phyloP scores from a whole-genome alignment of 2,329 filamentous ascomycete species.

The Nothophaeocryptopus gaeumannii region DNA sequence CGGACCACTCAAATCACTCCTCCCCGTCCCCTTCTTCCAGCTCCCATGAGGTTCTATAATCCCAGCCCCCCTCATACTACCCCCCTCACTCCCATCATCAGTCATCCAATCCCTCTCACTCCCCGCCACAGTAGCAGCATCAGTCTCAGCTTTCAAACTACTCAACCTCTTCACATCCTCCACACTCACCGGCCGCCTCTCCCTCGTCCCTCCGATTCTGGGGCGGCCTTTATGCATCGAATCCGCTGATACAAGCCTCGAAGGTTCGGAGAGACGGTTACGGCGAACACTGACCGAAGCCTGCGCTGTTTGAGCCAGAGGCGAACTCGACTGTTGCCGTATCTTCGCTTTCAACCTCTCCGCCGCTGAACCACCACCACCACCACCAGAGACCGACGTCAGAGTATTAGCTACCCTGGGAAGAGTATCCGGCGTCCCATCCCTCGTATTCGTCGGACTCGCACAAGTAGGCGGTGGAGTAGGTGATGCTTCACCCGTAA shows the following conservation, averaged over 20 bases:
- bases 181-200: slow-evolving; percentile 23
- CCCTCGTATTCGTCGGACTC: slow-evolving; percentile 3
- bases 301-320: slow-evolving; percentile 22
- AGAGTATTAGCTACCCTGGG: slow-evolving; percentile 3
- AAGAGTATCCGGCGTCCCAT: not conserved
- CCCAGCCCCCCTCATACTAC: slow-evolving; percentile 17
- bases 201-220: slow-evolving; percentile 19
- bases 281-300: slow-evolving; percentile 1
- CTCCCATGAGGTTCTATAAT: slow-evolving; percentile 15
- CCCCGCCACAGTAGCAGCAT: slow-evolving; percentile 19
- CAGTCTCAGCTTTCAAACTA: slow-evolving; percentile 29
- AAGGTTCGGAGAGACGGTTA: slow-evolving; percentile 27
- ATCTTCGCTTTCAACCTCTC: slow-evolving; percentile 10
- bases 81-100: slow-evolving; percentile 19
- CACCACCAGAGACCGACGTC: not conserved
- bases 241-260: slow-evolving; percentile 29
- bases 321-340: slow-evolving; percentile 25
- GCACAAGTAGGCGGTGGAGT: slow-evolving; percentile 32
- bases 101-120: slow-evolving; percentile 20
- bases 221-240: slow-evolving; percentile 28
- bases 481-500: slow-evolving; percentile 35
- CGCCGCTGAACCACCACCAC: not conserved
- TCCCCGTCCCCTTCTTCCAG: slow-evolving; percentile 17
- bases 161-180: slow-evolving; percentile 29
- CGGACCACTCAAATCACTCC: slow-evolving; percentile 24